Evolutionary conservation across 768 basidiomycete species (phyloP), one percentile per base, ranked within the genome.

Genomic region (Hebeloma cylindrosporum): DNA sequence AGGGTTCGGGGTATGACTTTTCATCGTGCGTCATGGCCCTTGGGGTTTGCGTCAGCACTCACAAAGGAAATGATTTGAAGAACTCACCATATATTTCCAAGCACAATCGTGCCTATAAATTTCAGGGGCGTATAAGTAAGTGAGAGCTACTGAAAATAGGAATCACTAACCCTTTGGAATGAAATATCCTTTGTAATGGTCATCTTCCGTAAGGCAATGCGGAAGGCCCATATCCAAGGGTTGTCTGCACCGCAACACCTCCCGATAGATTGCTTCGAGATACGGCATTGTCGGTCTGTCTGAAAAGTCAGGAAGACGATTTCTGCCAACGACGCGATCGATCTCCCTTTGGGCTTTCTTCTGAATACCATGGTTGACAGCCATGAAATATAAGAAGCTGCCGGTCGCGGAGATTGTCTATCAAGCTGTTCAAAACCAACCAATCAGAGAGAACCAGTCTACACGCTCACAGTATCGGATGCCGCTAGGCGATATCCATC

Each of bases 11-110:
- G 35, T 67, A 69, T 23, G 52, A 51, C 6, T 58, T 47, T 13
- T 62, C 60, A 45, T 69, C 57, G 36, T 62, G 60, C 8, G 58
- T 54, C 54, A 71, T 66, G 9, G 56, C 54, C 67, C 69, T 68
- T 20, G 3, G 7, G 13, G 22, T 14, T 23, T 13, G 22, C 27
- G 22, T 20, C 11, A 21, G 11, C 5, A 25, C 4, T 22, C 3
- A 18, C 14, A n/a, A n/a, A 3, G 33, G 11, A 23, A 5, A 5
- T 7, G 16, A 29, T 9, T 17, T 32, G 20, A 27, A 3, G 9
- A 9, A 35, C 53, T 14, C 36, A 65, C 70, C 65, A 67, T 29
- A 61, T 57, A 42, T 72, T 29, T 16, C 9, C 13, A 11, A n/a
- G 18, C 20, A 7, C 10, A 22, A 9, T 57, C 53, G 40, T 65